Evolutionary conservation across 257 asterid species (phyloP), one percentile per base, ranked within the genome.

Genomic region (Jacaranda mimosifolia): DNA sequence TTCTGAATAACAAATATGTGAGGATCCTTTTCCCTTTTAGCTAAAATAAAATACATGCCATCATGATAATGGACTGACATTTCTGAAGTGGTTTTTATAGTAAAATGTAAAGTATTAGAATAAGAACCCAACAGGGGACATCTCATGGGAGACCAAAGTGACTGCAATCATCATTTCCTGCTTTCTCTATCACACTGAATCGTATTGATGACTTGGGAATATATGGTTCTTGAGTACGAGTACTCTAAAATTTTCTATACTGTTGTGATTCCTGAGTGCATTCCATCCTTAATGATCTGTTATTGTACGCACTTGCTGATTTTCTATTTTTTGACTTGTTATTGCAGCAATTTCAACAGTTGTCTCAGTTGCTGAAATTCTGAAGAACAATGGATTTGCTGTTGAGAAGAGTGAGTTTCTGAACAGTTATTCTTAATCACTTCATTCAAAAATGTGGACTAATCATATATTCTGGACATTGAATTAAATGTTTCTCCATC

Each of bases 381-480:
- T 91, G 86, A 93, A 93, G 88, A 93, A 93, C 82, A 89, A 86
- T 78, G 98, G 98, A 70, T 83, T 93, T 79, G 98, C 98, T 75
- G 81, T 87, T 75, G 98, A 93, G 85, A 93, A 91, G 90, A 91
- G 98, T 93, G 87, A 89, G 97, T 82, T 73, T 62, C 59, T 8
- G 0, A 45, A 55, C 56, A 55, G 51, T 63, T 74, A 53, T 40
- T 71, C 40, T 38, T 58, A 17, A 58, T n/a, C 49, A n/a, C 51
- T 43, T 9, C 15, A 40, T 39, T 26, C 32, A 26, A 26, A 39
- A 46, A 32, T 45, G 7, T 65, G 43, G 12, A 32, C 15, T 48
- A 43, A 63, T 62, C 10, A 19, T 45, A 60, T 56, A 51, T 32
- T 77, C 58, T 58, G 66, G 64, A 65, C 64, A 72, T 43, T 70